These are phyloP conservation scores for Fonsecaea erecta DNA, from an alignment of 2,329 filamentous ascomycete species.

Conservation along the genomic window DNA sequence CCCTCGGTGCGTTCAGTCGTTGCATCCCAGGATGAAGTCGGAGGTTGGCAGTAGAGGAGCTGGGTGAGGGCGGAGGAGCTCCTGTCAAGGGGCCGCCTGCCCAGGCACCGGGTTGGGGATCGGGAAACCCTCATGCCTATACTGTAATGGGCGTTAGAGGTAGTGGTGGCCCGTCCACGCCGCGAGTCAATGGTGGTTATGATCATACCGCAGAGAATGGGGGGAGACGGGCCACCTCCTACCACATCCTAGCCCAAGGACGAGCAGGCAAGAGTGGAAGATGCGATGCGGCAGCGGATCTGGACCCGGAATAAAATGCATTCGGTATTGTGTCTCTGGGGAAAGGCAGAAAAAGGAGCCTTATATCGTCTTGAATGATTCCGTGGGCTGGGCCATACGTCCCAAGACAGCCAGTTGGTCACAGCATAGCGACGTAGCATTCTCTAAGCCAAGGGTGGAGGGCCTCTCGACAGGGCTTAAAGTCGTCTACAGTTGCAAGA, in stretches of 20 bases:
- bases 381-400: not conserved
- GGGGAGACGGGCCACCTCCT: constrained; percentile 3
- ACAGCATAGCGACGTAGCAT: constrained; percentile 2
- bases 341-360: not conserved
- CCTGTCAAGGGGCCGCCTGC: constrained; percentile 42
- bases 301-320: not conserved
- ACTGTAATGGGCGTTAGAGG: too few relatives aligned
- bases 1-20: constrained; percentile 43
- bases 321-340: not conserved
- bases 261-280: constrained; percentile 41
- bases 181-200: constrained; percentile 17
- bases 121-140: constrained; percentile 35
- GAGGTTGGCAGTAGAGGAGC: constrained; percentile 19
- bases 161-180: not conserved
- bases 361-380: constrained; percentile 8
- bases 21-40: constrained; percentile 28
- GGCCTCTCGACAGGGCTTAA: too few relatives aligned
- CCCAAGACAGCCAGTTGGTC: not conserved
- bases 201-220: constrained; percentile 7
- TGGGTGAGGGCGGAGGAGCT: constrained; percentile 27
- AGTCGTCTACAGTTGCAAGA: too few relatives aligned
- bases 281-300: not conserved
- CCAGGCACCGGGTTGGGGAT: constrained; percentile 29
- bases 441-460: too few relatives aligned
- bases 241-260: constrained; percentile 43